These are phyloP conservation scores for Glycine soja DNA, from an alignment of 306 rosid genomes.

Conservation along the genomic window DNA sequence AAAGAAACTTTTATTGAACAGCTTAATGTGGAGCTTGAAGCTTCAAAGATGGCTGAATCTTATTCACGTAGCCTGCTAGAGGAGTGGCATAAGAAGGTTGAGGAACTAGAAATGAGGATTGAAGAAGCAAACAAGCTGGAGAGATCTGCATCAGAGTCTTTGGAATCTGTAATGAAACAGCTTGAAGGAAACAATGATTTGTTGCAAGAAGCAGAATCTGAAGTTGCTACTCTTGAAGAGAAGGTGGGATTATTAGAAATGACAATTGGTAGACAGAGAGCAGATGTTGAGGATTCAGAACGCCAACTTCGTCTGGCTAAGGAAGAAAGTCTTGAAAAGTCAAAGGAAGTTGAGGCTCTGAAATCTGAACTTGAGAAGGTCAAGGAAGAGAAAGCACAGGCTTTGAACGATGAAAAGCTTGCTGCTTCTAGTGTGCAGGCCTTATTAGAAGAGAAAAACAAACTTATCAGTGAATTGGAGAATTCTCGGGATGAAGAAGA, in stretches of 20 bases:
- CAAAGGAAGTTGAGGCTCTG: constrained; percentile 62
- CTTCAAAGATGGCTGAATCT: constrained; percentile 89
- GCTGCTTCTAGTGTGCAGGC: constrained; percentile 91
- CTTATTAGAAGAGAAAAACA: constrained; percentile 86
- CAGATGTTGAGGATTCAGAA: constrained; percentile 77
- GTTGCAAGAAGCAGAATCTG: constrained; percentile 82
- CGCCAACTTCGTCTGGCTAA: constrained; percentile 55
- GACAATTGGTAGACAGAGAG: constrained; percentile 73
- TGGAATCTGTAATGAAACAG: constrained; percentile 85
- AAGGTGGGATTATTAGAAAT: constrained; percentile 85
- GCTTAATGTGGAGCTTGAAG: constrained; percentile 85
- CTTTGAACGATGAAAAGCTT: constrained; percentile 79
- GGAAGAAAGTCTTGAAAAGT: constrained; percentile 69
- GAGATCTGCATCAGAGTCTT: constrained; percentile 89
- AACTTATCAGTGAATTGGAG: constrained; percentile 79
- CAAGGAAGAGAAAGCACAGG: constrained; percentile 84
- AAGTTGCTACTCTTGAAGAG: constrained; percentile 73
- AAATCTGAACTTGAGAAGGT: constrained; percentile 69
- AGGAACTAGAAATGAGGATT: constrained; percentile 68
- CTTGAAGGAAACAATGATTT: constrained; percentile 77
- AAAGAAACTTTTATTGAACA: constrained; percentile 77
- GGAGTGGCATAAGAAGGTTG: constrained; percentile 77
- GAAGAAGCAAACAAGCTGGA: constrained; percentile 76
- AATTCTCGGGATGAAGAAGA: constrained; percentile 87
- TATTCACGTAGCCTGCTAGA: constrained; percentile 70